Percentiles rank a stretch among this genome's conserved stretches.
phyloP scores from a whole-genome alignment of 2,329 filamentous ascomycete species.

The Cladophialophora bantiana region DNA sequence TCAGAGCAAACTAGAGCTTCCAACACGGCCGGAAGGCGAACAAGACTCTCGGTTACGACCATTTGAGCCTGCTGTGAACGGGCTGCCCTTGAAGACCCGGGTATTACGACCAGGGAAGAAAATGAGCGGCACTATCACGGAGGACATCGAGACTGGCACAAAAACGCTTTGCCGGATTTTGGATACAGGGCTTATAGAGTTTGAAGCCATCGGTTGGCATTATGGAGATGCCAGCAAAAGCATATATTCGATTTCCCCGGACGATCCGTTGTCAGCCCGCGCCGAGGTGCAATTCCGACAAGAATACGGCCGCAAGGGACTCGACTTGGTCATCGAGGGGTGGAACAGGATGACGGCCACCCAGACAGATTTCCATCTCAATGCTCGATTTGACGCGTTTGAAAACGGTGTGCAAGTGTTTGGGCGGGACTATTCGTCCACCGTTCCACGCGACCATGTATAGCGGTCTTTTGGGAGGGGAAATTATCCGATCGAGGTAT shows the following conservation, averaged over 20 bases:
- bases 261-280: constrained; percentile 25
- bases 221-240: constrained; percentile 25
- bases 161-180: constrained; percentile 14
- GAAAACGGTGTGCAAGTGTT: constrained; percentile 21
- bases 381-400: constrained; percentile 24
- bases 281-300: constrained; percentile 23
- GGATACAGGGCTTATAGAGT: constrained; percentile 17
- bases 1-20: constrained; percentile 18
- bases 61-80: constrained; percentile 9
- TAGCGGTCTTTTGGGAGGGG: neutral
- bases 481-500: too few species aligned
- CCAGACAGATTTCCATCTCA: constrained; percentile 19
- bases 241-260: constrained; percentile 20
- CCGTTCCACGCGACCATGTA: constrained; percentile 21
- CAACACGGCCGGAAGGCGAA: neutral
- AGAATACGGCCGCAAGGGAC: constrained; percentile 24
- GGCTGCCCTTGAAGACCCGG: constrained; percentile 12
- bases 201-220: constrained; percentile 20
- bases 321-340: constrained; percentile 16
- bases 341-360: constrained; percentile 25
- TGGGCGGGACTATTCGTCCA: constrained; percentile 17
- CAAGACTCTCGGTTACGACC: neutral
- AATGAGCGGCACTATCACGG: constrained; percentile 16
- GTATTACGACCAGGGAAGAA: constrained; percentile 8
- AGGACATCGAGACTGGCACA: constrained; percentile 17